A percentile compares a stretch with the other conserved stretches of the same genome.
These are phyloP conservation scores for Syncephalis fuscata DNA, from an alignment of 371 early-diverging fungal genomes.

Conservation along the genomic window DNA sequence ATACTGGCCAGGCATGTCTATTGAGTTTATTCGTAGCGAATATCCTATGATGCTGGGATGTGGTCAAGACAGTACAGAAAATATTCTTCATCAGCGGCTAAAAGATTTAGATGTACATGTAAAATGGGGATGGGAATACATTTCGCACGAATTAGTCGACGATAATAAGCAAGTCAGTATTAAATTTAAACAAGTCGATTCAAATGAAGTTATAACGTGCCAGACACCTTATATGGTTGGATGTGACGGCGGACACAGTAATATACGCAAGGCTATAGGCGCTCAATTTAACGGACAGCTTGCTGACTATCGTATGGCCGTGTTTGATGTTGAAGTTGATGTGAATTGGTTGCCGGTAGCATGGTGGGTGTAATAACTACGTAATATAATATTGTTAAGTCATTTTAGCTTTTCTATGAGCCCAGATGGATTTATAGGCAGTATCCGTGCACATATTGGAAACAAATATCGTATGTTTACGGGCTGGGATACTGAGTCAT, in stretches of 20 bases:
- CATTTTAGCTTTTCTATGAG: too few species aligned
- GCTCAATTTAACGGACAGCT: conserved; percentile 9
- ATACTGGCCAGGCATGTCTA: conserved; percentile 1
- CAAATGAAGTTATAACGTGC: conserved; percentile 5
- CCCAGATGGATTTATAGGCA: too few species aligned
- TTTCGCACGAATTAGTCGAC: background rate
- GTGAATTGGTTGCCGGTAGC: too few species aligned
- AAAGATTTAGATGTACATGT: background rate
- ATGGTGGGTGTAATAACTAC: too few species aligned
- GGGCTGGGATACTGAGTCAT: conserved; percentile 2
- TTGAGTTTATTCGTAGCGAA: conserved; percentile 3
- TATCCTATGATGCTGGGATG: background rate
- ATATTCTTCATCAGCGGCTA: conserved; percentile 4
- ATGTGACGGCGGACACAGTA: conserved; percentile 15
- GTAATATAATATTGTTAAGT: too few species aligned
- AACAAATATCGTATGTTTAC: background rate
- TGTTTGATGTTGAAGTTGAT: too few species aligned
- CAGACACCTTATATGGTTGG: conserved; percentile 14
- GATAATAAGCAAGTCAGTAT: conserved; percentile 1
- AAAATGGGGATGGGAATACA: background rate
- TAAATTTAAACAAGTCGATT: conserved; percentile 3
- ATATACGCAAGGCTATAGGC: conserved; percentile 11
- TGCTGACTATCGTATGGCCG: background rate
- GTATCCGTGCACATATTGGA: too few species aligned
- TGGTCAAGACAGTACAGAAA: conserved; percentile 2